Evolutionary conservation across 768 basidiomycete genomes (phyloP).

Genomic region (Naganishia onofrii): DNA sequence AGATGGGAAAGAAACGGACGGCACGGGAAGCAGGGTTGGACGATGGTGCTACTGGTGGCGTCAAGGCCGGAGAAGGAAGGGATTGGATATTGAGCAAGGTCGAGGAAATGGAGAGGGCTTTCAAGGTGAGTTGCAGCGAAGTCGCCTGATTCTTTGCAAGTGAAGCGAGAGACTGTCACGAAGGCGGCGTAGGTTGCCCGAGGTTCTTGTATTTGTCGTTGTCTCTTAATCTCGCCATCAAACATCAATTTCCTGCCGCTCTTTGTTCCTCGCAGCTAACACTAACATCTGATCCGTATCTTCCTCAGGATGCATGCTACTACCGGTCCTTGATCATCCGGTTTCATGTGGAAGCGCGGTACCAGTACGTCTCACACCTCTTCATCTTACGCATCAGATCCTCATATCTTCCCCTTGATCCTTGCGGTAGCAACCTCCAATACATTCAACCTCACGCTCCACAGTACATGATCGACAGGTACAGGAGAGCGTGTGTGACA

Average conservation of each 20-base stretch:
- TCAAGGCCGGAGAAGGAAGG: neutral
- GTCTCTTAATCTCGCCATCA: too few species aligned
- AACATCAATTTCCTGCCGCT: too few species aligned
- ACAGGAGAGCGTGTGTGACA: conserved; percentile 14
- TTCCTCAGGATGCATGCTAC: conserved; percentile 24
- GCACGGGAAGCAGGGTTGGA: conserved; percentile 12
- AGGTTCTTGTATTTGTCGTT: too few species aligned
- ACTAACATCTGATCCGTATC: neutral
- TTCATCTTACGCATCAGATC: neutral
- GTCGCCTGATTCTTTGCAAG: too few species aligned
- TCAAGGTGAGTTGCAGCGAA: conserved; percentile 7
- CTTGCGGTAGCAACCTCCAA: neutral
- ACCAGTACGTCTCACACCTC: neutral
- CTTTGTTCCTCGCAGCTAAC: too few species aligned
- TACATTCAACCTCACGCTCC: conserved; percentile 22
- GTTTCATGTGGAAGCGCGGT: conserved; percentile 22
- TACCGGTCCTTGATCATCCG: conserved; percentile 25
- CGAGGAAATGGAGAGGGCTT: conserved; percentile 20
- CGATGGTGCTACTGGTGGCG: neutral
- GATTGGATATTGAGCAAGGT: conserved; percentile 19
- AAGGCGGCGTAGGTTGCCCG: too few species aligned
- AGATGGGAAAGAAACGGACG: conserved; percentile 11
- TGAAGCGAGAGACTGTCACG: too few species aligned
- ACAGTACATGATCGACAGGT: conserved; percentile 16
- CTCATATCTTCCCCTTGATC: neutral